Percentiles rank a stretch among this genome's conserved stretches.
Conservation (phyloP, 805 yeast genomes). For the Candida yuanshanica region DNA sequence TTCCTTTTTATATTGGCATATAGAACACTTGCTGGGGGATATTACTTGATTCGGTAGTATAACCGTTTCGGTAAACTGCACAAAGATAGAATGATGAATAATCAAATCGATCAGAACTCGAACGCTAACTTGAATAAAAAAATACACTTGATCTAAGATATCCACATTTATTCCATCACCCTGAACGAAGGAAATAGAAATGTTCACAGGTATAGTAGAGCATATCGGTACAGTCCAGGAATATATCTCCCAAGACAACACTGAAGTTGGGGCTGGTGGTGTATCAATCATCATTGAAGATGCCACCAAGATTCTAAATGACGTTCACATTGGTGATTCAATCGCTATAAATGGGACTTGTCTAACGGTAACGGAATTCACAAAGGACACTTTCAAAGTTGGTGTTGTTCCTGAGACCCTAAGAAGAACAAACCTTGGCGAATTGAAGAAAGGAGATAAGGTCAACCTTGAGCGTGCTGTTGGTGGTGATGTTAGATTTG, state of each 20-base stretch:
- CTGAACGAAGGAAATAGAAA: conserved; percentile 23
- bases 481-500: conserved; percentile 71
- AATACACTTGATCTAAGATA: too few relatives aligned
- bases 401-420: conserved; percentile 93
- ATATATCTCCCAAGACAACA: conserved; percentile 38
- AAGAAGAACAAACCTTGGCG: conserved; percentile 70
- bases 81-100: not conserved
- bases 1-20: too few relatives aligned
- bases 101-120: too few relatives aligned
- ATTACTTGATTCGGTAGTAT: not conserved
- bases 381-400: conserved; percentile 61
- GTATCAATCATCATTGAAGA: conserved; percentile 62
- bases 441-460: conserved; percentile 45
- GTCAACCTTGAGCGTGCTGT: conserved; percentile 95
- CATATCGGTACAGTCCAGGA: conserved; percentile 62
- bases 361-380: conserved; percentile 84
- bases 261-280: conserved; percentile 65
- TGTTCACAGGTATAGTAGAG: conserved; percentile 96
- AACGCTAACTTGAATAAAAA: too few relatives aligned
- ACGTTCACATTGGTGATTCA: conserved; percentile 91
- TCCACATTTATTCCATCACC: too few relatives aligned
- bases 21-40: too few relatives aligned
- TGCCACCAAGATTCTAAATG: conserved; percentile 58
- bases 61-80: not conserved
- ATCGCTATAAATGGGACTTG: conserved; percentile 88